These are phyloP conservation scores for Ormosia emarginata DNA, from an alignment of 306 rosid genomes.

Conservation along the genomic window DNA sequence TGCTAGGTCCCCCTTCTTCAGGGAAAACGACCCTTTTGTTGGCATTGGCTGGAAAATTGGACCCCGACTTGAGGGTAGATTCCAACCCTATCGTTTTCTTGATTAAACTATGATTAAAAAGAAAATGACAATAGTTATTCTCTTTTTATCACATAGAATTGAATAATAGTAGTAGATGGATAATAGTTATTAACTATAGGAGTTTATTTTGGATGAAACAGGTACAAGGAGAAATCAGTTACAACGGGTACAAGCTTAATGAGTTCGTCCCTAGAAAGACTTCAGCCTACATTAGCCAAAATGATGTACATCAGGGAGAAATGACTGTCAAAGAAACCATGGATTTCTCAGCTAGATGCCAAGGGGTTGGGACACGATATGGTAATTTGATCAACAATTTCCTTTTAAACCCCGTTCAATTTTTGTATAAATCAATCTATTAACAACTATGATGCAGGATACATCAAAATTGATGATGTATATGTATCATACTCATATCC, in stretches of 20 bases:
- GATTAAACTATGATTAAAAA: not conserved
- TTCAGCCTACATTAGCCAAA: constrained; percentile 93
- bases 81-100: not conserved
- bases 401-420: not conserved
- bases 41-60: constrained; percentile 91
- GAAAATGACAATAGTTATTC: not conserved
- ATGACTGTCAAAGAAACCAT: constrained; percentile 96
- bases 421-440: not conserved
- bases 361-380: constrained; percentile 87
- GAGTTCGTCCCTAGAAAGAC: constrained; percentile 91
- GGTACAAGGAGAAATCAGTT: constrained; percentile 67
- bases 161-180: not conserved
- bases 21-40: constrained; percentile 90
- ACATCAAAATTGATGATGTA: too few relatives aligned
- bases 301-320: constrained; percentile 79
- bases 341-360: constrained; percentile 92
- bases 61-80: constrained; percentile 51
- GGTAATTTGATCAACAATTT: constrained; percentile 42
- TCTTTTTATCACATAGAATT: not conserved
- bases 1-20: constrained; percentile 94
- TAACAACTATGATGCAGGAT: not conserved
- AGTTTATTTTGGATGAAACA: constrained; percentile 26
- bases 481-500: too few relatives aligned
- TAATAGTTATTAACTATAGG: not conserved
- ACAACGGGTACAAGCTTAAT: constrained; percentile 61